phyloP scores from a whole-genome alignment of 495 filamentous ascomycete genomes.

The Aspergillus bridgeri region DNA sequence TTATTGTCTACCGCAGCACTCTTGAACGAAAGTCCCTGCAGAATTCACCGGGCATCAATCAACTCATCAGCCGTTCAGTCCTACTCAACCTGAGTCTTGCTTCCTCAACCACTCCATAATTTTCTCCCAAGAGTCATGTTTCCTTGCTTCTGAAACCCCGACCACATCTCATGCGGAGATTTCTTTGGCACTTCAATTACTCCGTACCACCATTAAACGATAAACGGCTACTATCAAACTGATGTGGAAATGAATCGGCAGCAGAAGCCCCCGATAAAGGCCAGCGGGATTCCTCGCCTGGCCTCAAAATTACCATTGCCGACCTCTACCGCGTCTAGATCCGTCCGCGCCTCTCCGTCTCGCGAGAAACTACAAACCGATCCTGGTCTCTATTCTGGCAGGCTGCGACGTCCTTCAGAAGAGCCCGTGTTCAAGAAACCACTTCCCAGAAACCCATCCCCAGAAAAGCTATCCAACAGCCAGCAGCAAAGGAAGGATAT shows the following conservation, averaged over 20 bases:
- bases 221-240: neutral
- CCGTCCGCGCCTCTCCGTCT: conserved; percentile 44
- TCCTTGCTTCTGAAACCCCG: conserved; percentile 1
- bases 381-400: conserved; percentile 33
- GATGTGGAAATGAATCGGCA: conserved; percentile 34
- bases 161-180: neutral
- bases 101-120: neutral
- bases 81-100: neutral
- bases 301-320: conserved; percentile 43
- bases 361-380: conserved; percentile 42
- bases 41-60: too few species aligned
- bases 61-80: too few species aligned
- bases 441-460: conserved; percentile 25
- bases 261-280: conserved; percentile 25
- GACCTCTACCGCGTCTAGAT: conserved; percentile 31
- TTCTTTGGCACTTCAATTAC: neutral
- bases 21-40: too few species aligned
- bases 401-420: conserved; percentile 40
- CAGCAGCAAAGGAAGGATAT: conserved; percentile 17
- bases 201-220: neutral
- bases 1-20: conserved; percentile 1
- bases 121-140: conserved; percentile 9
- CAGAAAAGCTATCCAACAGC: conserved; percentile 20
- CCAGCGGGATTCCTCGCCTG: conserved; percentile 41
- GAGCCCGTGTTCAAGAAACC: conserved; percentile 41